A percentile compares a stretch with the other conserved stretches of the same genome.
These are phyloP conservation scores for Talaromyces ruber DNA, from an alignment of 495 filamentous ascomycete species.

Conservation along the genomic window DNA sequence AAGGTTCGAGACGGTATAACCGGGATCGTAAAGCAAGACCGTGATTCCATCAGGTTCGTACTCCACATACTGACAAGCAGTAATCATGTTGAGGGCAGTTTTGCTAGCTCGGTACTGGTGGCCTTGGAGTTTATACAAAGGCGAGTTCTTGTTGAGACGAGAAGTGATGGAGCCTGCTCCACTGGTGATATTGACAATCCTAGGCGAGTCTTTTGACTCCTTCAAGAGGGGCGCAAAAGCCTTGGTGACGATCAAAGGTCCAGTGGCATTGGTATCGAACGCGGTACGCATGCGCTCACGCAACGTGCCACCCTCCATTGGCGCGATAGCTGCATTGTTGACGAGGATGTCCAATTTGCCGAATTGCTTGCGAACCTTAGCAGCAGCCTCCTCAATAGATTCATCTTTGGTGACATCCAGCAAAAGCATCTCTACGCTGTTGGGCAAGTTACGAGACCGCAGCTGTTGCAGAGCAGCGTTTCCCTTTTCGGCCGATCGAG, in stretches of 20 bases:
- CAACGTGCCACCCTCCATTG: constrained; percentile 1
- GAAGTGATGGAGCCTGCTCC: constrained; percentile 17
- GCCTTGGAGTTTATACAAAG: constrained; percentile 8
- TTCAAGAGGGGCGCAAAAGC: constrained; percentile 21
- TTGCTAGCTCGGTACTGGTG: constrained; percentile 23
- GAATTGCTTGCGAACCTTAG: constrained; percentile 22
- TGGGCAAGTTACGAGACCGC: constrained; percentile 9
- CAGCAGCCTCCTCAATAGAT: constrained; percentile 17
- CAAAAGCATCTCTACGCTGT: constrained; percentile 13
- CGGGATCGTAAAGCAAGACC: constrained; percentile 17
- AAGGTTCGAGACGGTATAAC: constrained; percentile 15
- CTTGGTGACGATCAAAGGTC: constrained; percentile 14
- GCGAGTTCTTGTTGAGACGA: constrained; percentile 13
- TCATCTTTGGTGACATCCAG: constrained; percentile 21
- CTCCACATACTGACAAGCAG: constrained; percentile 12
- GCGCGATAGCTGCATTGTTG: constrained; percentile 29
- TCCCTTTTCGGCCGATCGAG: constrained; percentile 16
- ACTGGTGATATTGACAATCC: constrained; percentile 21
- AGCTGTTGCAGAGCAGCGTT: constrained; percentile 15
- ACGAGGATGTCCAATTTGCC: constrained; percentile 42
- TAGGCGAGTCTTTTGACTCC: constrained; percentile 15
- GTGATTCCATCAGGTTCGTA: constrained; percentile 11
- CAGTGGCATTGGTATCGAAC: constrained; percentile 21
- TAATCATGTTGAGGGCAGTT: constrained; percentile 27
- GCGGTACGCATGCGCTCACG: constrained; percentile 4